A percentile compares a stretch with the other conserved stretches of the same genome.
phyloP scores from a whole-genome alignment of 2,329 filamentous ascomycete genomes.

The Zymoseptoria passerinii region DNA sequence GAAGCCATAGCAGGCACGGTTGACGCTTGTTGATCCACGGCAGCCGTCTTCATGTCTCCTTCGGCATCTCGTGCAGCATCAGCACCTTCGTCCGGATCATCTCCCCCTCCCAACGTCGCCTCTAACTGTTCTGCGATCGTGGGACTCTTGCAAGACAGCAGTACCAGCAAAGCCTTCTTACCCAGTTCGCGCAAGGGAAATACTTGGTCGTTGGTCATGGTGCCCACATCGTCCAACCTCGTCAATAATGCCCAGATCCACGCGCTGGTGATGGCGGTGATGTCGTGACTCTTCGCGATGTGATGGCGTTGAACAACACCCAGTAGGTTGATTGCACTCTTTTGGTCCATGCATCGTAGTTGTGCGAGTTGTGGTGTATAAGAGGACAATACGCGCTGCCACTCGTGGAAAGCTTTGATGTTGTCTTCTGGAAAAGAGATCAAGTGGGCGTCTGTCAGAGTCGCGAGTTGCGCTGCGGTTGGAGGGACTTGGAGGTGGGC shows the following conservation, averaged over 20 bases:
- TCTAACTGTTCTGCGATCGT: conserved; percentile 23
- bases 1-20: background rate
- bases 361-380: conserved; percentile 43
- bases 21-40: background rate
- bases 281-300: conserved; percentile 49
- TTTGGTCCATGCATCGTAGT: conserved; percentile 51
- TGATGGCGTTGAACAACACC: conserved; percentile 52
- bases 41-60: too few relatives aligned
- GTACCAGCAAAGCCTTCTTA: conserved; percentile 51
- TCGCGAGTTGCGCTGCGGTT: conserved; percentile 44
- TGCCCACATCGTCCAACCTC: conserved; percentile 58
- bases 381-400: conserved; percentile 34
- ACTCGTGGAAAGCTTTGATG: conserved; percentile 49
- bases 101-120: conserved; percentile 3
- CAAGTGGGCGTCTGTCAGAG: conserved; percentile 47
- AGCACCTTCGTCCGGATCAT: background rate
- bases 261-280: conserved; percentile 60
- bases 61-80: background rate
- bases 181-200: conserved; percentile 70
- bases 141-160: conserved; percentile 22
- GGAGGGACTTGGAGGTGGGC: conserved; percentile 49
- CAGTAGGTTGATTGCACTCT: conserved; percentile 58
- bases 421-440: conserved; percentile 48
- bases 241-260: conserved; percentile 85
- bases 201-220: conserved; percentile 67